Percentiles rank a stretch among this genome's conserved stretches.
phyloP scores from a whole-genome alignment of 192 early-diverging fungal species.

The Coemansia sp. region DNA sequence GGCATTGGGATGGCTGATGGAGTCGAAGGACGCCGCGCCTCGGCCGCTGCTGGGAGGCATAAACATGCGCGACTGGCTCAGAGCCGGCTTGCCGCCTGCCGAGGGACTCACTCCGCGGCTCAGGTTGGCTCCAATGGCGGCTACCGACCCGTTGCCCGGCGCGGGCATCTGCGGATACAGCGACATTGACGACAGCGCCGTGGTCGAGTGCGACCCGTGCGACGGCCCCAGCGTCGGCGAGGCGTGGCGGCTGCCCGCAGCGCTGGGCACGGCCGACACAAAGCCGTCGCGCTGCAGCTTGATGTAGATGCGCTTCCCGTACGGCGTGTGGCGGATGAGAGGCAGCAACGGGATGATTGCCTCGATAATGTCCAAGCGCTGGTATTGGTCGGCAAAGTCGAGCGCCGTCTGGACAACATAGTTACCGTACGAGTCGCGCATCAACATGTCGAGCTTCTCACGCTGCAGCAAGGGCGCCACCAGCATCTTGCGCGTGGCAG shows the following conservation, averaged over 20 bases:
- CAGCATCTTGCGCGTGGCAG: slow-evolving; percentile 66
- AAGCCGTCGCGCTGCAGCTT: slow-evolving; percentile 68
- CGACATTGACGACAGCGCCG: slow-evolving; percentile 35
- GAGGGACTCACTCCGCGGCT: slow-evolving; percentile 41
- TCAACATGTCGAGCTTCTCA: slow-evolving; percentile 73
- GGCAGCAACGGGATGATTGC: slow-evolving; percentile 80
- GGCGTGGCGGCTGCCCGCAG: slow-evolving; percentile 48
- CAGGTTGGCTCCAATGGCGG: slow-evolving; percentile 21
- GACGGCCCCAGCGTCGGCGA: slow-evolving; percentile 52
- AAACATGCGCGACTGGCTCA: slow-evolving; percentile 19
- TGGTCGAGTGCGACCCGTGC: slow-evolving; percentile 26
- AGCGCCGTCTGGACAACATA: slow-evolving; percentile 91
- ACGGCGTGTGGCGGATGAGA: slow-evolving; percentile 82
- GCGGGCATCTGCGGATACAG: slow-evolving; percentile 29
- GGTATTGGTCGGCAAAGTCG: slow-evolving; percentile 76
- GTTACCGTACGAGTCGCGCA: slow-evolving; percentile 88
- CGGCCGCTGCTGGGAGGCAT: slow-evolving; percentile 4
- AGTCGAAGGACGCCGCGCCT: slow-evolving; percentile 4
- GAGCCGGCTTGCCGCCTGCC: slow-evolving; percentile 6
- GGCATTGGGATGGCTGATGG: slow-evolving; percentile 1
- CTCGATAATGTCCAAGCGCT: slow-evolving; percentile 75
- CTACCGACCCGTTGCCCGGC: background rate
- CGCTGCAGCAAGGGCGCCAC: slow-evolving; percentile 79
- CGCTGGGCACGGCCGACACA: slow-evolving; percentile 51
- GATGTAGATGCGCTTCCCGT: slow-evolving; percentile 86